Conservation (phyloP, 768 basidiomycete species). For the Russula earlei region DNA sequence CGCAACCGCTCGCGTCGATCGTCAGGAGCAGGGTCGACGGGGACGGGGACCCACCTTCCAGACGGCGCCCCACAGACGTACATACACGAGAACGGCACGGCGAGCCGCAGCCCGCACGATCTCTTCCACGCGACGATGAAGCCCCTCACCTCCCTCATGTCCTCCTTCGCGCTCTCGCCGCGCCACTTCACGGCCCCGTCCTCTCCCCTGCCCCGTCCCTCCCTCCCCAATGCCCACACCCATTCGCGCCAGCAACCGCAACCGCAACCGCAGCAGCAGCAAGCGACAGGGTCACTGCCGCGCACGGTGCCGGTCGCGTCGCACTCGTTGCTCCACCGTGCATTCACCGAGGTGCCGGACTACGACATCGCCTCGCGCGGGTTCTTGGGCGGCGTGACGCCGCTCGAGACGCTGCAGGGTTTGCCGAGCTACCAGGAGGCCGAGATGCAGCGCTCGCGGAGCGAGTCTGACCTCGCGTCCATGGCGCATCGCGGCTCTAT, state of each 20-base stretch:
- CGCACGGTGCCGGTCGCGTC: constrained; percentile 14
- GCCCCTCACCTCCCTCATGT: constrained; percentile 42
- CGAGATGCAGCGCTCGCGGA: constrained; percentile 18
- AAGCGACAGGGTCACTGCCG: constrained; percentile 3
- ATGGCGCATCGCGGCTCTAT: background rate
- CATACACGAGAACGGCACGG: constrained; percentile 40
- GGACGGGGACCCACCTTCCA: background rate
- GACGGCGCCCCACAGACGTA: constrained; percentile 32
- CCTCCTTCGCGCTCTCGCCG: constrained; percentile 31
- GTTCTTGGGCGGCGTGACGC: constrained; percentile 85
- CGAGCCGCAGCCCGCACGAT: constrained; percentile 42
- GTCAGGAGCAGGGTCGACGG: constrained; percentile 2
- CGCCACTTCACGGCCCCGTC: constrained; percentile 16
- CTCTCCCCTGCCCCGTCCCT: background rate
- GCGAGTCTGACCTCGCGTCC: constrained; percentile 20
- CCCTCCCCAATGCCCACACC: background rate
- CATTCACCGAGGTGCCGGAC: constrained; percentile 73
- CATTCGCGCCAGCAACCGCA: background rate
- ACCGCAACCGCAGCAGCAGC: constrained; percentile 2
- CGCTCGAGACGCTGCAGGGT: constrained; percentile 63
- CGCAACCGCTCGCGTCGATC: constrained; percentile 21
- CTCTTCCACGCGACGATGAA: constrained; percentile 56
- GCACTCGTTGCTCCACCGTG: constrained; percentile 41
- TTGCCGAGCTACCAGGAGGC: constrained; percentile 85
- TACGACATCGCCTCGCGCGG: constrained; percentile 79